Evolutionary conservation across 768 basidiomycete genomes (phyloP).

Genomic region (Lactarius psammicola): DNA sequence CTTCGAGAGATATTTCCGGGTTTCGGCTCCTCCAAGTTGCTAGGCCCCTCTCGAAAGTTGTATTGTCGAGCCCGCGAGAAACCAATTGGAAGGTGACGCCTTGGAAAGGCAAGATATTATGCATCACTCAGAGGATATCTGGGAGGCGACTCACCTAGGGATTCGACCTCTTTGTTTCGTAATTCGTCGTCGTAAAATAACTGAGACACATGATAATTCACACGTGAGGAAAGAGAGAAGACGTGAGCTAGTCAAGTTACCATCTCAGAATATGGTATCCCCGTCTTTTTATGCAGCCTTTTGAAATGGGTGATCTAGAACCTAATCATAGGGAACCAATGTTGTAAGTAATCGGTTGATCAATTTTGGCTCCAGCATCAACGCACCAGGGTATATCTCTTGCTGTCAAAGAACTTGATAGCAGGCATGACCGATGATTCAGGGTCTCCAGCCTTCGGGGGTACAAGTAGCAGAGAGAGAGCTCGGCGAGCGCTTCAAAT

Average conservation of each 20-base stretch:
- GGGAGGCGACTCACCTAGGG: conserved; percentile 42
- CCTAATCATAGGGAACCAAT: conserved; percentile 39
- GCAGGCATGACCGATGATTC: conserved; percentile 44
- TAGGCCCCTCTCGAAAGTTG: conserved; percentile 71
- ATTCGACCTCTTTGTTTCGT: conserved; percentile 21
- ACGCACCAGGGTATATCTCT: conserved; percentile 70
- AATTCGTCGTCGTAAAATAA: conserved; percentile 22
- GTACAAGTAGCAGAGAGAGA: conserved; percentile 58
- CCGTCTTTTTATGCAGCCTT: conserved; percentile 56
- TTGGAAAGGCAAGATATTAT: conserved; percentile 30
- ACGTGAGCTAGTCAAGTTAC: conserved; percentile 37
- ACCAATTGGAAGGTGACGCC: conserved; percentile 86
- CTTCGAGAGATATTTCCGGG: conserved; percentile 26
- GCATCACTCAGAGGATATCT: neutral
- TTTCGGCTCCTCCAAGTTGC: conserved; percentile 61
- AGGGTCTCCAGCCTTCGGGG: conserved; percentile 39
- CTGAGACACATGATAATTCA: neutral
- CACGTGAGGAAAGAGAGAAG: neutral
- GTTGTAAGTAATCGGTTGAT: neutral
- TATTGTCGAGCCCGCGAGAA: conserved; percentile 53
- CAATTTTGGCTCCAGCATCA: neutral
- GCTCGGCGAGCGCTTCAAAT: conserved; percentile 76
- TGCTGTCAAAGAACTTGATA: conserved; percentile 63
- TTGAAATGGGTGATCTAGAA: conserved; percentile 53
- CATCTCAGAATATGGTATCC: conserved; percentile 80